Conservation (phyloP, 78 protist genomes). For the Monosiga brevicollis region DNA sequence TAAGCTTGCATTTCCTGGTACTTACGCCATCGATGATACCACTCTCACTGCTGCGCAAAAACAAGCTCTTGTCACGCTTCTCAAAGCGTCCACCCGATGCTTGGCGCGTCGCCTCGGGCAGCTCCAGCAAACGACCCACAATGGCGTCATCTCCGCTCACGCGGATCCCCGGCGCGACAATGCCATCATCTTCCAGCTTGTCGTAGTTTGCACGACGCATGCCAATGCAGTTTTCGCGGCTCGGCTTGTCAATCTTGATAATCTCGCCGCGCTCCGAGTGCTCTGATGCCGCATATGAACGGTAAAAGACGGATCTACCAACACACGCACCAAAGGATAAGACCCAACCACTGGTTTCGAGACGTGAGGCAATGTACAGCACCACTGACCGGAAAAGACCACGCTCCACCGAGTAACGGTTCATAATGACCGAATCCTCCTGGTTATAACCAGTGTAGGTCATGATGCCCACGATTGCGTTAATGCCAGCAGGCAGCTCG, state of each 20-base stretch:
- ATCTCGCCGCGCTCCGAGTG: conserved; percentile 5
- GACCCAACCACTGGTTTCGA: neutral
- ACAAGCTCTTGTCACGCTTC: conserved; percentile 53
- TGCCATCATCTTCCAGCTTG: conserved; percentile 96
- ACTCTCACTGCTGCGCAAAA: conserved; percentile 58
- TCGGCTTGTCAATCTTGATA: conserved; percentile 34
- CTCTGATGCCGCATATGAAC: conserved; percentile 68
- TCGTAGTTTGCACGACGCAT: conserved; percentile 50
- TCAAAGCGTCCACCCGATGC: conserved; percentile 14
- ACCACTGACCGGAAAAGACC: conserved; percentile 87
- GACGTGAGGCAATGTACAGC: neutral
- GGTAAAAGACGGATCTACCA: conserved; percentile 52
- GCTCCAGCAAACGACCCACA: conserved; percentile 90
- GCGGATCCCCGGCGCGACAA: conserved; percentile 83
- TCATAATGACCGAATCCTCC: conserved; percentile 98
- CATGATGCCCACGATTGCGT: conserved; percentile 93
- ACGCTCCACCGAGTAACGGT: conserved; percentile 93
- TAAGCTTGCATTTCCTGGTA: conserved; percentile 30
- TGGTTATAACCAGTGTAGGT: conserved; percentile 99
- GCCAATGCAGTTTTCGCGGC: neutral
- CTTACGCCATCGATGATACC: conserved; percentile 95
- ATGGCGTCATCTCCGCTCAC: conserved; percentile 90
- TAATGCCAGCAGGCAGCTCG: conserved; percentile 98
- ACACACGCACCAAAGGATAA: neutral
- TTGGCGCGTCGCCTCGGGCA: conserved; percentile 39